A percentile compares a stretch with the other conserved stretches of the same genome.
Conservation (phyloP, 306 rosid species). For the Citrullus mucosospermus region DNA sequence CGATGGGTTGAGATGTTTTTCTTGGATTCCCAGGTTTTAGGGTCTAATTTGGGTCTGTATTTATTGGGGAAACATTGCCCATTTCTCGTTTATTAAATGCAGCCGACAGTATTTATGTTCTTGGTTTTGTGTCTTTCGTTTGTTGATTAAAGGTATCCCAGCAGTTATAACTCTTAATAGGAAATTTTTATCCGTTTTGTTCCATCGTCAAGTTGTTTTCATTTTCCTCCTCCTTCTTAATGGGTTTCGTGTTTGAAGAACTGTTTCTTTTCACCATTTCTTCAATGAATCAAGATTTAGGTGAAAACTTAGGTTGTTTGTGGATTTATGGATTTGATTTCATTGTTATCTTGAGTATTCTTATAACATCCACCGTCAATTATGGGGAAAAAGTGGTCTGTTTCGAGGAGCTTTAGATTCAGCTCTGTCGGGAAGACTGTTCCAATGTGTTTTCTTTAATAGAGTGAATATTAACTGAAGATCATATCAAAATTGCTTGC, state of each 20-base stretch:
- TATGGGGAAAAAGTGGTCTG: neutral
- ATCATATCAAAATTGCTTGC: constrained; percentile 13
- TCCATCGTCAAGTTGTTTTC: neutral
- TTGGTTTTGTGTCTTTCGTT: neutral
- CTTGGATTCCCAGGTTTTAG: neutral
- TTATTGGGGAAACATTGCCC: neutral
- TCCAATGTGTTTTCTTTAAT: too few relatives aligned
- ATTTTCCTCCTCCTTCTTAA: neutral
- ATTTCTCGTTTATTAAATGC: neutral
- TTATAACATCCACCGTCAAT: neutral
- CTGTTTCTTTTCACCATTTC: neutral
- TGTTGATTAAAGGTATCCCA: neutral
- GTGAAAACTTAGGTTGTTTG: neutral
- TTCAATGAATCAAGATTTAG: neutral
- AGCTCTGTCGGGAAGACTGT: neutral
- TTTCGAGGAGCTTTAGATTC: neutral
- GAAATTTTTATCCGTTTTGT: neutral
- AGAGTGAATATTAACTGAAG: neutral
- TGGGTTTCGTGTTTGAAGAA: neutral
- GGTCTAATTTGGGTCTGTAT: neutral
- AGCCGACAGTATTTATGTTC: constrained; percentile 4
- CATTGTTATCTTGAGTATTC: neutral
- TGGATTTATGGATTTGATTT: neutral
- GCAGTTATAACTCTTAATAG: neutral
- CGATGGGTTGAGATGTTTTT: neutral